Evolutionary conservation across 179 eudicot genomes (phyloP), one percentile per base, ranked within the genome.

Genomic region (Silene noctiflora): DNA sequence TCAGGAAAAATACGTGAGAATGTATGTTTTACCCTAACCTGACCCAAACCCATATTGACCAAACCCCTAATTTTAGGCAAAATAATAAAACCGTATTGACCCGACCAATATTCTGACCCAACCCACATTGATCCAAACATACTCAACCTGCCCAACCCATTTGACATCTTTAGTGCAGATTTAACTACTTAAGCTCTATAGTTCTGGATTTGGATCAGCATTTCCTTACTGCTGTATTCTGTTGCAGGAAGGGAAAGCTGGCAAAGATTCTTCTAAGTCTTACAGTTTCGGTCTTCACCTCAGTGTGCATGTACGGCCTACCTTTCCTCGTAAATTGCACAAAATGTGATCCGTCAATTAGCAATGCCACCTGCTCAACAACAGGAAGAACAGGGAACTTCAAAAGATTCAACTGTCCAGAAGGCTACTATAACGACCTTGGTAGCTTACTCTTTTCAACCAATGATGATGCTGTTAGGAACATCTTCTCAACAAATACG

Each of bases 371-470:
- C 33, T 91, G 98, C 84, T 90, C 97, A 31, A 88, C 89, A 3
- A 83, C 69, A 4, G 91, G 90, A 73, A 75, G 90, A 24, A 82
- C 83, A 59, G 97, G 98, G 24, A 93, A 94, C 87, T 91, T 84
- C 88, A 94, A 91, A 86, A 83, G 84, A 78, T 94, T 94, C 81
- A 91, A 91, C 83, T 90, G 94, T 87, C 96, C 96, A 14, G 70
- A 76, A 2, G 97, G 97, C 44, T 76, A 91, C 84, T 94, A 94
- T 83, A 94, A 94, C 44, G 96, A 91, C 77, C 87, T 94, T 6
- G 97, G 94, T 12, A 94, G 96, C 73, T 87, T 94, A 75, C 91
- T 94, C 78, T 92, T 86, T 81, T 92, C 92, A 85, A 91, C 98
- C 46, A 92, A 89, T 27, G 97, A 94, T 59, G 97, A 94, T 69